Evolutionary conservation across 495 filamentous ascomycete species (phyloP).

Genomic region (Aspergillus conjunctus): DNA sequence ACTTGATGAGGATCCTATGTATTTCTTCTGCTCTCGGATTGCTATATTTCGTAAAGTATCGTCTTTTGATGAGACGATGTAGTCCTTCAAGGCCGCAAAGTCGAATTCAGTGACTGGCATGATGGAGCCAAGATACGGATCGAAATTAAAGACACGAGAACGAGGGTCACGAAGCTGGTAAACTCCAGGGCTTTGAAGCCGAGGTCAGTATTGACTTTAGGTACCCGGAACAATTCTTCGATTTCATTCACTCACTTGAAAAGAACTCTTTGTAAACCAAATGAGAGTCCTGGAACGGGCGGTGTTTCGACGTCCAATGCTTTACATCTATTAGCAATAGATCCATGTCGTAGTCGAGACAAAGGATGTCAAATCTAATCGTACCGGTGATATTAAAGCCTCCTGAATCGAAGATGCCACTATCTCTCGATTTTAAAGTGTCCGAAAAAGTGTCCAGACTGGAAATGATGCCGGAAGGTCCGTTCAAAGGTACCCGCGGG

Average conservation of each 20-base stretch:
- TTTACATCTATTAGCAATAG: constrained; percentile 17
- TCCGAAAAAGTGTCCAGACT: constrained; percentile 19
- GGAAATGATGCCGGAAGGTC: too few species aligned
- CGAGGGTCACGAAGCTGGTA: constrained; percentile 89
- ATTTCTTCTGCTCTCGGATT: constrained; percentile 69
- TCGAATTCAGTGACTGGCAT: constrained; percentile 94
- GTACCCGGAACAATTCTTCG: neutral
- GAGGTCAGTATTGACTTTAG: neutral
- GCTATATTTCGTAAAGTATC: constrained; percentile 66
- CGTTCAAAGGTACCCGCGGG: neutral
- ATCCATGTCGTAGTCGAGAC: neutral
- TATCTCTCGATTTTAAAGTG: constrained; percentile 15
- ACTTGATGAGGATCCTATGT: constrained; percentile 92
- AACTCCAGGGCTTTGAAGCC: constrained; percentile 65
- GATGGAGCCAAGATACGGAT: constrained; percentile 86
- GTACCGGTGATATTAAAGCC: constrained; percentile 26
- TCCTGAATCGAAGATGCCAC: constrained; percentile 22
- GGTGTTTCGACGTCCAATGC: constrained; percentile 56
- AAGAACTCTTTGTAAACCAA: constrained; percentile 84
- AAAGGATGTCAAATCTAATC: constrained; percentile 3
- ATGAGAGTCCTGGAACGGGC: constrained; percentile 69
- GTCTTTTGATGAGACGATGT: constrained; percentile 89
- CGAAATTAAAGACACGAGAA: constrained; percentile 90
- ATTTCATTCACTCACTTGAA: constrained; percentile 67
- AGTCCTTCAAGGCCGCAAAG: constrained; percentile 78